Evolutionary conservation across 495 filamentous ascomycete species (phyloP).

Genomic region (Aspergillus homomorphus): DNA sequence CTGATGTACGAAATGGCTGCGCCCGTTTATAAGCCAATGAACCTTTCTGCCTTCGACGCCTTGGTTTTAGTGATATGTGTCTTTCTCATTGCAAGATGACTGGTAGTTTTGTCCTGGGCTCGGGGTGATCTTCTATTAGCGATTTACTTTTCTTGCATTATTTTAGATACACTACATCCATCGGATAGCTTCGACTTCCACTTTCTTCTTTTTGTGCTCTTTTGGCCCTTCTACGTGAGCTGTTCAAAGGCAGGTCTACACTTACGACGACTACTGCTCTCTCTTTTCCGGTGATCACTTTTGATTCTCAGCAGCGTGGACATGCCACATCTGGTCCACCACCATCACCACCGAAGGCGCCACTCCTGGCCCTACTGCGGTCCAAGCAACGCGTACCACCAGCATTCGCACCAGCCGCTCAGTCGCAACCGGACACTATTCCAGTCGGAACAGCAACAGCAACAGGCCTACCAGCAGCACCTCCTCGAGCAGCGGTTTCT

Average conservation of each 20-base stretch:
- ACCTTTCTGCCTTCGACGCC: not conserved
- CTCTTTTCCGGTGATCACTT: no score
- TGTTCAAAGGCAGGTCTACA: no score
- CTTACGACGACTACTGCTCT: no score
- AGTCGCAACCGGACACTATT: constrained; percentile 14
- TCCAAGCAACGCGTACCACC: constrained; percentile 19
- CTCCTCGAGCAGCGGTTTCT: constrained; percentile 21
- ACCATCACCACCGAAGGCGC: constrained; percentile 35
- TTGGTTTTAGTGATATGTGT: constrained; percentile 8
- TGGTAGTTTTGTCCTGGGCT: not conserved
- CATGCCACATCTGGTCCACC: constrained; percentile 32
- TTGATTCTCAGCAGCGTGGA: not conserved
- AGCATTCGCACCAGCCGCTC: constrained; percentile 2
- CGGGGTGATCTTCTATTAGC: no score
- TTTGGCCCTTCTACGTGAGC: no score
- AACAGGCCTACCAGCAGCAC: constrained; percentile 1
- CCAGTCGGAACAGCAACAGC: constrained; percentile 7
- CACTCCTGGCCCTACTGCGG: constrained; percentile 44
- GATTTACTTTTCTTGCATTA: no score
- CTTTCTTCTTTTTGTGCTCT: no score
- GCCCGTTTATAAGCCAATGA: constrained; percentile 13
- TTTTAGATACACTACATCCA: not conserved
- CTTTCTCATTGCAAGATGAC: constrained; percentile 6
- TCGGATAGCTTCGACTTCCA: no score
- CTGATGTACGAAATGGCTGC: constrained; percentile 12